Conservation (phyloP, 1,139 yeast species). For the Lodderomyces oxycetoniae region DNA sequence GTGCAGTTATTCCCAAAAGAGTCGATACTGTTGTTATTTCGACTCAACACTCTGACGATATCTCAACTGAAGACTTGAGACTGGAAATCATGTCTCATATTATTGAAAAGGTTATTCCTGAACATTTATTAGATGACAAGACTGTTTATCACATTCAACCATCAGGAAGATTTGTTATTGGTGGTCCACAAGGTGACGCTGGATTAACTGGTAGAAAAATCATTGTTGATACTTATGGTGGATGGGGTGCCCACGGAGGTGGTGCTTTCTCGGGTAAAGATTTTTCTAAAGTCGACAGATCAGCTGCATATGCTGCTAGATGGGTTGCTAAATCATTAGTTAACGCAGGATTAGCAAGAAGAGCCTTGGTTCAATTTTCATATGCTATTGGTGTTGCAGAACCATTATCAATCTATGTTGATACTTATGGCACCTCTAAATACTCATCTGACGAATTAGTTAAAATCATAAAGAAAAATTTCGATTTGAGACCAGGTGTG, state of each 20-base stretch:
- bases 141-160: conserved; percentile 98
- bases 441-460: conserved; percentile 86
- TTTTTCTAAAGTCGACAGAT: conserved; percentile 99
- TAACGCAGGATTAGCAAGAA: conserved; percentile 89
- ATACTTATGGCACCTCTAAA: conserved; percentile 95
- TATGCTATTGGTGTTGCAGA: conserved; percentile 99
- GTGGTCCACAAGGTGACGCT: conserved; percentile 99
- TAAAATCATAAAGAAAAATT: conserved; percentile 84
- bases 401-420: conserved; percentile 96
- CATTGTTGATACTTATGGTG: conserved; percentile 99
- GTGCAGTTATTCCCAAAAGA: conserved; percentile 92
- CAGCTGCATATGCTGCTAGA: conserved; percentile 99
- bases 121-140: conserved; percentile 84
- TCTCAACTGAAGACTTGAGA: conserved; percentile 90
- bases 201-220: conserved; percentile 99
- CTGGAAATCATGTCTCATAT: conserved; percentile 69
- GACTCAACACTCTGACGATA: conserved; percentile 95
- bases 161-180: conserved; percentile 98
- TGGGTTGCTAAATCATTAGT: conserved; percentile 99
- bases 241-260: conserved; percentile 99
- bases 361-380: conserved; percentile 97
- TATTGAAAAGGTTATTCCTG: conserved; percentile 89
- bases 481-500: conserved; percentile 99
- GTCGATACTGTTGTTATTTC: conserved; percentile 97
- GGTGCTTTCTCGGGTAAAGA: conserved; percentile 99